Conservation (phyloP, 495 filamentous ascomycete genomes). For the Penicillium bovifimosum region DNA sequence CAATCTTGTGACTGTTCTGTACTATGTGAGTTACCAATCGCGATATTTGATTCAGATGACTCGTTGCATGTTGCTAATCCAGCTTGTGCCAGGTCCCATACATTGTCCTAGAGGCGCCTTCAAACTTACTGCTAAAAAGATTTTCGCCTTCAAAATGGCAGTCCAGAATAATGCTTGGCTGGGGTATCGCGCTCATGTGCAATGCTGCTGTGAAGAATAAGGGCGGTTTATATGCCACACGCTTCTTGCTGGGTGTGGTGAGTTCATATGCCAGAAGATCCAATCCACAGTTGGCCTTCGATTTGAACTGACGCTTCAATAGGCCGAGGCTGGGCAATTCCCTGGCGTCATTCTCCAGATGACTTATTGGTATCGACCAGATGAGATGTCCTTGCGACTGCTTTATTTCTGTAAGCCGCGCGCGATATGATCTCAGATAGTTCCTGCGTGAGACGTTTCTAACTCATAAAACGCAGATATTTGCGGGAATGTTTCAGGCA, state of each 20-base stretch:
- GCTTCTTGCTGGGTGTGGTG: constrained; percentile 32
- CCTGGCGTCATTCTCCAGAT: constrained; percentile 34
- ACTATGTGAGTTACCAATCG: constrained; percentile 17
- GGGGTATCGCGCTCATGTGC: constrained; percentile 33
- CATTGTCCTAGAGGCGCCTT: constrained; percentile 39
- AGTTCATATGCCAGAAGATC: not conserved
- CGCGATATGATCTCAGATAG: not conserved
- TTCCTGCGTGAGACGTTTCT: not conserved
- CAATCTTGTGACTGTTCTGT: constrained; percentile 25
- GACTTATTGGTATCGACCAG: constrained; percentile 34
- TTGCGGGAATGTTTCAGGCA: constrained; percentile 26
- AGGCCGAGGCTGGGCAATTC: constrained; percentile 35
- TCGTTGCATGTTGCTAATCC: constrained; percentile 7
- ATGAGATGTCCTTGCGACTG: constrained; percentile 29
- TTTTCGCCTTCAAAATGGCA: constrained; percentile 32
- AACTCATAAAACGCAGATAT: constrained; percentile 26
- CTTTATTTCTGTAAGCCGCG: constrained; percentile 14
- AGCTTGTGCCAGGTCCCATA: constrained; percentile 34
- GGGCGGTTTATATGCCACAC: constrained; percentile 22
- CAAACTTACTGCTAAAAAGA: constrained; percentile 30
- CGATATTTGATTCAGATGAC: too few species aligned
- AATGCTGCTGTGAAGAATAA: constrained; percentile 32
- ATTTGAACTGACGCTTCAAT: not conserved
- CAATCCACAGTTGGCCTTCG: too few species aligned
- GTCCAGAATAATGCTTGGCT: constrained; percentile 31